phyloP scores from a whole-genome alignment of 139 green algal genomes.

The Coccomyxa sp. region DNA sequence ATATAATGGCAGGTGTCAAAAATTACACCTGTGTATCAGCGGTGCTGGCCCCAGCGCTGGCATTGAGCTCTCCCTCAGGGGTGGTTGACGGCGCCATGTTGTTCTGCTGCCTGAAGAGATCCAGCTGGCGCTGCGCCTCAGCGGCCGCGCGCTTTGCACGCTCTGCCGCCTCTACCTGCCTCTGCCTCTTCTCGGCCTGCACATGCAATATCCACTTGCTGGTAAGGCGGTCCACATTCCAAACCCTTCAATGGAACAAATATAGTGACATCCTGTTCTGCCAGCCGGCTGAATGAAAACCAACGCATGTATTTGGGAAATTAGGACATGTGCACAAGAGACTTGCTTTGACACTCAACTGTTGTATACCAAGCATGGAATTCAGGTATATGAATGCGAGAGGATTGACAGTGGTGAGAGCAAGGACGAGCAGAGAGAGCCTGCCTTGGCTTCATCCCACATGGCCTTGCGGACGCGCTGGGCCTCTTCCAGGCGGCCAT shows the following conservation, averaged over 20 bases:
- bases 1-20: too few species aligned
- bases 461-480: slow-evolving; percentile 40
- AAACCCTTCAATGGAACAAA: neutral
- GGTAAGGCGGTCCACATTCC: neutral
- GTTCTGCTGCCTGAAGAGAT: slow-evolving; percentile 1
- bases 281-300: too few species aligned
- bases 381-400: too few species aligned
- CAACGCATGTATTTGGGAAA: too few species aligned
- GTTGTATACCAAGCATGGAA: too few species aligned
- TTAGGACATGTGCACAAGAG: too few species aligned
- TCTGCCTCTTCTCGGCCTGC: slow-evolving; percentile 44
- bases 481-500: slow-evolving; percentile 57
- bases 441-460: slow-evolving; percentile 55
- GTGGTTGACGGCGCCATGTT: neutral
- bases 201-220: slow-evolving; percentile 1
- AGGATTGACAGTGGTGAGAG: too few species aligned
- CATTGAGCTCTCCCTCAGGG: too few species aligned
- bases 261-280: too few species aligned
- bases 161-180: slow-evolving; percentile 26
- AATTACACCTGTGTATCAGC: too few species aligned
- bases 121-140: slow-evolving; percentile 38
- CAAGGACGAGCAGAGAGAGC: neutral
- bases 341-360: too few species aligned
- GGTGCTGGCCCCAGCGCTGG: too few species aligned
- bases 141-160: slow-evolving; percentile 22